phyloP scores from a whole-genome alignment of 306 rosid genomes.

The Erythrophleum fordii region DNA sequence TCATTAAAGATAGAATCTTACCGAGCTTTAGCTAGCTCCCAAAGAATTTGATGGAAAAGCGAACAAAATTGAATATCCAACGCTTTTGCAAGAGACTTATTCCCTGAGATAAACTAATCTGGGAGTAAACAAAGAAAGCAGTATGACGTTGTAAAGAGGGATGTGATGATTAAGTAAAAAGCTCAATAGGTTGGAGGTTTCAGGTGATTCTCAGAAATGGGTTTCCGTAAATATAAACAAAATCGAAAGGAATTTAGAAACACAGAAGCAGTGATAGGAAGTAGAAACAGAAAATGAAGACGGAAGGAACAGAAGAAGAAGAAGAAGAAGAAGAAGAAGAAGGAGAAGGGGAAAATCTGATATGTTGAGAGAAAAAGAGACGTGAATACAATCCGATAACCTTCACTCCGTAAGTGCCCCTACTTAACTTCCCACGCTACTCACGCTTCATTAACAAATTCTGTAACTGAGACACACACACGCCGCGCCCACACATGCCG shows the following conservation, averaged over 20 bases:
- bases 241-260: slow-evolving; percentile 23
- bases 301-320: too few relatives aligned
- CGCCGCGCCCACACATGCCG: too few relatives aligned
- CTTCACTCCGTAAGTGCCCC: too few relatives aligned
- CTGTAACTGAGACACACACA: too few relatives aligned
- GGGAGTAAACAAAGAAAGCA: neutral
- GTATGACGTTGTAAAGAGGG: neutral
- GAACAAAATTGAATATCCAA: neutral
- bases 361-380: too few relatives aligned
- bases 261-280: neutral
- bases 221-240: slow-evolving; percentile 5
- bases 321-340: too few relatives aligned
- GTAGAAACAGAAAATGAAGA: too few relatives aligned
- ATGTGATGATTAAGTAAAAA: slow-evolving; percentile 1
- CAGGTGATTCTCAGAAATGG: slow-evolving; percentile 34
- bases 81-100: neutral
- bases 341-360: too few relatives aligned
- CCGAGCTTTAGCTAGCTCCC: slow-evolving; percentile 32
- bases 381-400: too few relatives aligned
- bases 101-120: neutral
- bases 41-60: slow-evolving; percentile 3
- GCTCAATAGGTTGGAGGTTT: neutral
- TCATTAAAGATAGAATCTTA: slow-evolving; percentile 19
- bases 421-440: too few relatives aligned
- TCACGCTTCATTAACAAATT: too few relatives aligned